A percentile compares a stretch with the other conserved stretches of the same genome.
These are phyloP conservation scores for Fusarium liriodendri DNA, from an alignment of 2,329 filamentous ascomycete genomes.

Conservation along the genomic window DNA sequence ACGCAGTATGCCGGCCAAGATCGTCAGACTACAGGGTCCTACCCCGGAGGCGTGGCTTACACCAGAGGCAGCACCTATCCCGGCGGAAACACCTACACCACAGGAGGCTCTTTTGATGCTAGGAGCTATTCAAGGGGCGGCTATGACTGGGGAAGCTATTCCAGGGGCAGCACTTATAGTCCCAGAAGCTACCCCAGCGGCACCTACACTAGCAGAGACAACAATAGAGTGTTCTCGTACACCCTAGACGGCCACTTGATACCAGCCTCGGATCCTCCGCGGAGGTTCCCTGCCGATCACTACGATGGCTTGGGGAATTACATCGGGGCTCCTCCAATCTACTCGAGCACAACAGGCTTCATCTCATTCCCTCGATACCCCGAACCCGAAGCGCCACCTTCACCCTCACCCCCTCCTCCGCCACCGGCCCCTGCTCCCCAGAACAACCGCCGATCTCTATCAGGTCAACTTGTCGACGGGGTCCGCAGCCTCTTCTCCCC, in stretches of 20 bases:
- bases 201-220: constrained; percentile 16
- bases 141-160: neutral
- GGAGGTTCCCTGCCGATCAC: constrained; percentile 27
- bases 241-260: constrained; percentile 11
- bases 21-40: neutral
- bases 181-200: neutral
- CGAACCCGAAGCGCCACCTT: constrained; percentile 2
- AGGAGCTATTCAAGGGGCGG: neutral
- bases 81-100: neutral
- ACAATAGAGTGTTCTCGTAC: neutral
- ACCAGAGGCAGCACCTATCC: neutral
- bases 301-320: constrained; percentile 30
- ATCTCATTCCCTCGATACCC: constrained; percentile 31
- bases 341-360: neutral
- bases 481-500: constrained; percentile 24
- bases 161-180: neutral
- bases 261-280: constrained; percentile 16
- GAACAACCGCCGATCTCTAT: constrained; percentile 9
- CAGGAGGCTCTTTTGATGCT: neutral
- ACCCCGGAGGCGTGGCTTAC: neutral
- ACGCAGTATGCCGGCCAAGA: constrained; percentile 17
- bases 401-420: neutral
- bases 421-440: neutral
- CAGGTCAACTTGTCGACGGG: constrained; percentile 22
- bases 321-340: constrained; percentile 11